Evolutionary conservation across 2,329 filamentous ascomycete genomes (phyloP).

Genomic region (Hypoxylon sp.): DNA sequence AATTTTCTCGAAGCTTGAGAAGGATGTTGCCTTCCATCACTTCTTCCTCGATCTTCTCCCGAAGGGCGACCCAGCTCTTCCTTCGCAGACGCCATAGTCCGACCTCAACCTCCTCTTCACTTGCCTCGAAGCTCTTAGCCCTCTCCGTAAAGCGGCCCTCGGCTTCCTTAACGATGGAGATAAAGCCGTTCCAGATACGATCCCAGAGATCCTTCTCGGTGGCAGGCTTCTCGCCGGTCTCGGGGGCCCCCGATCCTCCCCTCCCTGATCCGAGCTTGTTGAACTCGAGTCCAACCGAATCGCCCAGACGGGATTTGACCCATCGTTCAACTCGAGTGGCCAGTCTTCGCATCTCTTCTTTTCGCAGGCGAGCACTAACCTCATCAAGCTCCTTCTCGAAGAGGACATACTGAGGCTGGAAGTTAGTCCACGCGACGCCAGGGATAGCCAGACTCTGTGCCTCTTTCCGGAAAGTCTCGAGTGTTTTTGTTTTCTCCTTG

Average conservation of each 20-base stretch:
- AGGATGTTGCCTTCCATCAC: slow-evolving; percentile 98
- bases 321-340: slow-evolving; percentile 93
- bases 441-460: slow-evolving; percentile 82
- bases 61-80: slow-evolving; percentile 93
- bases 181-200: slow-evolving; percentile 90
- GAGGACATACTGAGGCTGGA: slow-evolving; percentile 81
- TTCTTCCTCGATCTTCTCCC: slow-evolving; percentile 94
- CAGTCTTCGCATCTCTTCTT: slow-evolving; percentile 95
- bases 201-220: slow-evolving; percentile 95
- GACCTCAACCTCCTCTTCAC: slow-evolving; percentile 89
- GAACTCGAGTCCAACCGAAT: slow-evolving; percentile 93
- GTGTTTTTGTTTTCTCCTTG: slow-evolving; percentile 81
- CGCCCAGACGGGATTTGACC: slow-evolving; percentile 88
- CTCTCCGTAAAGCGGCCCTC: slow-evolving; percentile 88
- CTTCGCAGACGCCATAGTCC: slow-evolving; percentile 92
- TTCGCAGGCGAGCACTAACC: slow-evolving; percentile 85
- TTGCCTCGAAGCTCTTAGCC: slow-evolving; percentile 94
- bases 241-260: slow-evolving; percentile 84
- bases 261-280: slow-evolving; percentile 94
- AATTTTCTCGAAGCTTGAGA: slow-evolving; percentile 96
- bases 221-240: slow-evolving; percentile 78
- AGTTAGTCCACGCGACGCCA: slow-evolving; percentile 89
- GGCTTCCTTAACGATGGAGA: slow-evolving; percentile 84
- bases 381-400: slow-evolving; percentile 94
- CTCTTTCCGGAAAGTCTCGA: slow-evolving; percentile 82